These are phyloP conservation scores for Cicer yamashitae DNA, from an alignment of 306 rosid genomes.

Conservation along the genomic window DNA sequence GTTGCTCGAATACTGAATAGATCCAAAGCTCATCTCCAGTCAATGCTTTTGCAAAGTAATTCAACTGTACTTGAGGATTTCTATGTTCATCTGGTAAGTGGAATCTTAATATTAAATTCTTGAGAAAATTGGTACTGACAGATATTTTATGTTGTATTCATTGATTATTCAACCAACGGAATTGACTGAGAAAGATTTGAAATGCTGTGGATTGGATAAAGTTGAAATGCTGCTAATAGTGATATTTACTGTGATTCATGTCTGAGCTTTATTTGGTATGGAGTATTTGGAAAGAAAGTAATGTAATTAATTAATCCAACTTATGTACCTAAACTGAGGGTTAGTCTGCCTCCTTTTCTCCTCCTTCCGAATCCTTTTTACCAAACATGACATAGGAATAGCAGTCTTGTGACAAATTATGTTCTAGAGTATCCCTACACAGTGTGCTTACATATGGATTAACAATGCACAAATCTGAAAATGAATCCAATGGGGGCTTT, in stretches of 20 bases:
- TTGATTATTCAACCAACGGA: constrained; percentile 27
- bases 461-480: constrained; percentile 7
- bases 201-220: constrained; percentile 33
- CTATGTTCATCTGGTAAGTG: constrained; percentile 82
- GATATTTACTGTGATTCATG: constrained; percentile 20
- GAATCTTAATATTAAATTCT: constrained; percentile 24
- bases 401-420: background rate
- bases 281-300: constrained; percentile 34
- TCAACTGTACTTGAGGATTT: constrained; percentile 90
- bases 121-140: constrained; percentile 37
- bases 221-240: constrained; percentile 35
- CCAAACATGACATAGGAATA: constrained; percentile 29
- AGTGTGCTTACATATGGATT: constrained; percentile 25
- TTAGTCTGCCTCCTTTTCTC: constrained; percentile 5
- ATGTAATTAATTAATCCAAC: background rate
- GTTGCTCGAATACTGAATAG: constrained; percentile 84
- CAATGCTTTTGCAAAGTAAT: constrained; percentile 88
- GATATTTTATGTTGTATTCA: constrained; percentile 16
- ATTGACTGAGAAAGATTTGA: constrained; percentile 35
- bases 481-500: constrained; percentile 25
- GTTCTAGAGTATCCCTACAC: constrained; percentile 4
- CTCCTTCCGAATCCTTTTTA: constrained; percentile 11
- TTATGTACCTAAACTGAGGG: constrained; percentile 35
- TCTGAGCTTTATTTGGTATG: constrained; percentile 17
- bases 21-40: constrained; percentile 88